These are phyloP conservation scores for Leersia perrieri DNA, from an alignment of 176 grass and related monocot genomes.

Conservation along the genomic window DNA sequence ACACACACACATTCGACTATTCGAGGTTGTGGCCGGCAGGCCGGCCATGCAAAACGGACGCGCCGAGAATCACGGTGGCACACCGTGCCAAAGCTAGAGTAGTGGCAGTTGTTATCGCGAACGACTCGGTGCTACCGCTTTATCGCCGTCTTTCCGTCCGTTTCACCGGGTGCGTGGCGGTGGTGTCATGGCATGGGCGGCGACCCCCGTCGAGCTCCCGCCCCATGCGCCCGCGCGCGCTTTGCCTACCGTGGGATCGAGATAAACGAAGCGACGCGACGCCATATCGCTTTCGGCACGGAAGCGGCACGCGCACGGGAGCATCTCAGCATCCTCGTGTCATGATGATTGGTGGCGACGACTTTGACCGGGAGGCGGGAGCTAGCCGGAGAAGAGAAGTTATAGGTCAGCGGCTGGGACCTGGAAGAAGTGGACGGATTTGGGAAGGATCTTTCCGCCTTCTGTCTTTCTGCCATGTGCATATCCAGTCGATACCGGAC, in stretches of 20 bases:
- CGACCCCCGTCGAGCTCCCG: constrained; percentile 4
- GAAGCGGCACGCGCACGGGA: neutral
- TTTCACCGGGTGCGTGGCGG: neutral
- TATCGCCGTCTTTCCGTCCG: neutral
- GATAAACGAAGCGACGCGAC: neutral
- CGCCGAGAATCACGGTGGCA: neutral
- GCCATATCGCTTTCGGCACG: constrained; percentile 11
- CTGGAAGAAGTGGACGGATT: neutral
- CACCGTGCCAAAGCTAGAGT: no score
- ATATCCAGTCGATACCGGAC: neutral
- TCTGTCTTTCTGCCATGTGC: neutral
- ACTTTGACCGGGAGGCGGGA: neutral
- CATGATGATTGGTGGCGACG: neutral
- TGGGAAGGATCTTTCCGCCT: neutral
- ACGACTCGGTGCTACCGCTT: neutral
- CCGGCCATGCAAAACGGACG: neutral
- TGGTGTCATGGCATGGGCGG: constrained; percentile 6
- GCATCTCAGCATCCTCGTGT: no score
- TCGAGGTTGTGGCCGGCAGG: neutral
- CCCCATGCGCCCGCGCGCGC: constrained; percentile 23
- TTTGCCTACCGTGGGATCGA: neutral
- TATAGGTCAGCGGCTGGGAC: neutral
- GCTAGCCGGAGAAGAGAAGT: neutral
- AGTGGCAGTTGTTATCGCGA: neutral
- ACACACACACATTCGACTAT: no score